Conservation (phyloP, 805 yeast species). For the Komagataella phaffii region DNA sequence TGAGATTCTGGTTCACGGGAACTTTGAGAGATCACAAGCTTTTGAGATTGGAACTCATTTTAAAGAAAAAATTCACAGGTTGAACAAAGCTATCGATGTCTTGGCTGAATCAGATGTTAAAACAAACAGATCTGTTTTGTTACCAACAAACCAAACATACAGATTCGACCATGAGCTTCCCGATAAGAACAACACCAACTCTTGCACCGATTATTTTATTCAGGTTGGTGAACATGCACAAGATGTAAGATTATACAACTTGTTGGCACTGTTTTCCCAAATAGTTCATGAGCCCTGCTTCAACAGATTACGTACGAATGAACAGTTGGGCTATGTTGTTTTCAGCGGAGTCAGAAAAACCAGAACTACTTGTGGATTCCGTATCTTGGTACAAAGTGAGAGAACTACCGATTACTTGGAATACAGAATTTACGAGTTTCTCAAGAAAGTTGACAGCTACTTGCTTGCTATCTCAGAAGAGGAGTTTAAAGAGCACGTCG, state of each 20-base stretch:
- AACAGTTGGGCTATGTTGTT: constrained; percentile 91
- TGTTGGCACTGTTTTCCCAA: constrained; percentile 56
- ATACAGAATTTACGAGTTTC: constrained; percentile 59
- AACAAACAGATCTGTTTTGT: constrained; percentile 25
- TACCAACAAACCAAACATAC: constrained; percentile 24
- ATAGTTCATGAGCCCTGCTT: constrained; percentile 80
- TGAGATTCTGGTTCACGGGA: constrained; percentile 73
- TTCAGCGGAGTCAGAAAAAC: constrained; percentile 61
- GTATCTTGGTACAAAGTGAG: constrained; percentile 77
- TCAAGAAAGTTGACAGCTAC: constrained; percentile 30
- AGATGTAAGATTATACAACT: constrained; percentile 25
- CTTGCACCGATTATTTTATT: constrained; percentile 67
- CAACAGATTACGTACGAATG: constrained; percentile 80
- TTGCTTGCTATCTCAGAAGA: constrained; percentile 40
- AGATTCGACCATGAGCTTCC: constrained; percentile 37
- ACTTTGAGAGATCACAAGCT: constrained; percentile 43
- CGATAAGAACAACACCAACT: constrained; percentile 65
- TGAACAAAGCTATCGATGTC: constrained; percentile 25
- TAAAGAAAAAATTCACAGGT: constrained; percentile 16
- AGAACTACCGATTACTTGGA: constrained; percentile 62
- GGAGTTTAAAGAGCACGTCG: constrained; percentile 57
- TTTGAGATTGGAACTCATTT: constrained; percentile 30
- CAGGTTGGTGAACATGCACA: constrained; percentile 48
- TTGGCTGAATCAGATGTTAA: constrained; percentile 18
- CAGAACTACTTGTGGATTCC: constrained; percentile 59